Evolutionary conservation across 805 yeast species (phyloP).

Genomic region (Monosporozyma solicola): DNA sequence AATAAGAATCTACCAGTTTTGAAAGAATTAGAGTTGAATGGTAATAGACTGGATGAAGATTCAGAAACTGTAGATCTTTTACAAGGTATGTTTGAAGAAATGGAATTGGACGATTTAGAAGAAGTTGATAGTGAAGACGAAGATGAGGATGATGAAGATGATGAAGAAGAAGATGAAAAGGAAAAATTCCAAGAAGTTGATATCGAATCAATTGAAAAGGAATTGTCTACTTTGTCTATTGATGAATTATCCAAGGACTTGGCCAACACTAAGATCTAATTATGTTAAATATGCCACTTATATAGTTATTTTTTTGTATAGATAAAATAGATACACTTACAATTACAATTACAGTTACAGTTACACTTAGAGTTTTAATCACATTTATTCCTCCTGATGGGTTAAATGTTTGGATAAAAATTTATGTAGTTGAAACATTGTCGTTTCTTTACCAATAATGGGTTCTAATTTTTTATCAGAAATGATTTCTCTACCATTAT

Average conservation of each 20-base stretch:
- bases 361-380: too few species aligned
- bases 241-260: conserved; percentile 48
- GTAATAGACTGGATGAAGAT: conserved; percentile 89
- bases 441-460: conserved; percentile 52
- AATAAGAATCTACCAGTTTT: conserved; percentile 49
- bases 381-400: conserved; percentile 23
- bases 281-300: too few species aligned
- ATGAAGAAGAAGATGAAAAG: conserved; percentile 29
- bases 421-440: conserved; percentile 52
- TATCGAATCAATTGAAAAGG: conserved; percentile 34
- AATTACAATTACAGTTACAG: background rate
- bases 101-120: conserved; percentile 92
- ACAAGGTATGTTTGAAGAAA: conserved; percentile 61
- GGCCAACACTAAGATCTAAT: conserved; percentile 41
- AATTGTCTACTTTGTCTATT: conserved; percentile 32
- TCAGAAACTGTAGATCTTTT: conserved; percentile 57
- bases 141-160: conserved; percentile 33
- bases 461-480: conserved; percentile 51
- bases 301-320: background rate
- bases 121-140: conserved; percentile 58
- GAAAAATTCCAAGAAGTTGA: conserved; percentile 45
- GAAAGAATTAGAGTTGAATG: conserved; percentile 72
- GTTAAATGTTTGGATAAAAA: conserved; percentile 43
- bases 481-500: conserved; percentile 52
- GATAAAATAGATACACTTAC: background rate